phyloP scores from a whole-genome alignment of 495 filamentous ascomycete genomes.

The Penicillium desertorum region DNA sequence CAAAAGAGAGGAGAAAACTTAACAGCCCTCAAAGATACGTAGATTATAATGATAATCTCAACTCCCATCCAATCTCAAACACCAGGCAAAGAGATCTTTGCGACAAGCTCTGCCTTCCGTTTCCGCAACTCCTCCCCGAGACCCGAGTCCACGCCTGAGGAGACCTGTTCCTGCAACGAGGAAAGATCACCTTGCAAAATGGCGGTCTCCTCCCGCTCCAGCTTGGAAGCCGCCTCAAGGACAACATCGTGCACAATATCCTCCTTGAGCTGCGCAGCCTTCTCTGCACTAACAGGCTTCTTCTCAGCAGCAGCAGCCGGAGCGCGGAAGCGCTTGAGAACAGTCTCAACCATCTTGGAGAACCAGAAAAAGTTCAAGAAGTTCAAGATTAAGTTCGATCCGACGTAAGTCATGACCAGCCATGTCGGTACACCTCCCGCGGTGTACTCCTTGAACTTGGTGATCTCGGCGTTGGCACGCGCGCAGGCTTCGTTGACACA shows the following conservation, averaged over 20 bases:
- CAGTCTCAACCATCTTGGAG: slow-evolving; percentile 90
- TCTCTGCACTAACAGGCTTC: slow-evolving; percentile 15
- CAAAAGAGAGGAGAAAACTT: neutral
- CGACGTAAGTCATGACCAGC: slow-evolving; percentile 75
- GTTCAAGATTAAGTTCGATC: slow-evolving; percentile 77
- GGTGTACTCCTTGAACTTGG: slow-evolving; percentile 51
- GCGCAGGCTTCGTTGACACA: slow-evolving; percentile 39
- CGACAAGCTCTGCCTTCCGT: slow-evolving; percentile 26
- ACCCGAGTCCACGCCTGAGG: slow-evolving; percentile 29
- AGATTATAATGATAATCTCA: neutral
- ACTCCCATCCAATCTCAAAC: slow-evolving; percentile 6
- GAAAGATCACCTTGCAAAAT: slow-evolving; percentile 30
- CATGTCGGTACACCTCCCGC: slow-evolving; percentile 65
- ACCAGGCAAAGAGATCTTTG: slow-evolving; percentile 24
- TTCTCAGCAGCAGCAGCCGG: slow-evolving; percentile 24
- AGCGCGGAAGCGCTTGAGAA: slow-evolving; percentile 79
- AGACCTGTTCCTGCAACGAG: slow-evolving; percentile 23
- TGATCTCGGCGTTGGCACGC: slow-evolving; percentile 46
- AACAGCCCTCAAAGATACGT: neutral
- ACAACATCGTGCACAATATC: slow-evolving; percentile 36
- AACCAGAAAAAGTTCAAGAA: slow-evolving; percentile 95
- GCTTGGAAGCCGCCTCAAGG: slow-evolving; percentile 38
- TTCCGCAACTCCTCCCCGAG: slow-evolving; percentile 31
- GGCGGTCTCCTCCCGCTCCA: slow-evolving; percentile 39
- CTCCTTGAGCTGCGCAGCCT: slow-evolving; percentile 18